phyloP scores from a whole-genome alignment of 495 filamentous ascomycete species.

The Apodospora peruviana region DNA sequence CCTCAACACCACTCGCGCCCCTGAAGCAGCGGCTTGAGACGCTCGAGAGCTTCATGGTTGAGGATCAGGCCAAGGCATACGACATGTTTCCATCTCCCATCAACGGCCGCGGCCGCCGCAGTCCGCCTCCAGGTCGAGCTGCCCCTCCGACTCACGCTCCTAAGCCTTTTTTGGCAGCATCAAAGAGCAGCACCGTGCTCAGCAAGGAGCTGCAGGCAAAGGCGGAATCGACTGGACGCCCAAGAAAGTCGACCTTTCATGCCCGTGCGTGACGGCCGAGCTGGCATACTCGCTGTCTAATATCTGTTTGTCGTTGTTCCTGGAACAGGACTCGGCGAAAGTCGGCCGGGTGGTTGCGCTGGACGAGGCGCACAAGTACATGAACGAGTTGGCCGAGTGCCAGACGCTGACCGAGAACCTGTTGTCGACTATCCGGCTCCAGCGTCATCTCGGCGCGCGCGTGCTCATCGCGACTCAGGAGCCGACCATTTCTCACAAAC shows the following conservation, averaged over 20 bases:
- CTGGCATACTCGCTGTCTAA: slow-evolving; percentile 66
- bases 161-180: too few relatives aligned
- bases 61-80: slow-evolving; percentile 18
- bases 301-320: slow-evolving; percentile 57
- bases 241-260: slow-evolving; percentile 60
- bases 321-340: slow-evolving; percentile 40
- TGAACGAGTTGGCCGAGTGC: slow-evolving; percentile 33
- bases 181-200: too few relatives aligned
- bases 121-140: too few relatives aligned
- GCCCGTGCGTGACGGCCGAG: slow-evolving; percentile 61
- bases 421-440: slow-evolving; percentile 58
- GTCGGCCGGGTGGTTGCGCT: slow-evolving; percentile 37
- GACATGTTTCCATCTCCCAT: slow-evolving; percentile 2
- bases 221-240: slow-evolving; percentile 29
- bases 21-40: slow-evolving; percentile 52
- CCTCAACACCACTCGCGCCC: slow-evolving; percentile 51
- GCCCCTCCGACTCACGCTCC: too few relatives aligned
- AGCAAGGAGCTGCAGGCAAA: neutral
- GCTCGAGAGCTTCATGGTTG: slow-evolving; percentile 53
- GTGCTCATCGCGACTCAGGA: slow-evolving; percentile 75
- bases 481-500: slow-evolving; percentile 62
- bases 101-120: neutral
- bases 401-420: slow-evolving; percentile 59
- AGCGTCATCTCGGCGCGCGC: slow-evolving; percentile 62
- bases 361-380: slow-evolving; percentile 40